Evolutionary conservation across 2,329 filamentous ascomycete species (phyloP).

Genomic region (Neofusicoccum umdonicola): DNA sequence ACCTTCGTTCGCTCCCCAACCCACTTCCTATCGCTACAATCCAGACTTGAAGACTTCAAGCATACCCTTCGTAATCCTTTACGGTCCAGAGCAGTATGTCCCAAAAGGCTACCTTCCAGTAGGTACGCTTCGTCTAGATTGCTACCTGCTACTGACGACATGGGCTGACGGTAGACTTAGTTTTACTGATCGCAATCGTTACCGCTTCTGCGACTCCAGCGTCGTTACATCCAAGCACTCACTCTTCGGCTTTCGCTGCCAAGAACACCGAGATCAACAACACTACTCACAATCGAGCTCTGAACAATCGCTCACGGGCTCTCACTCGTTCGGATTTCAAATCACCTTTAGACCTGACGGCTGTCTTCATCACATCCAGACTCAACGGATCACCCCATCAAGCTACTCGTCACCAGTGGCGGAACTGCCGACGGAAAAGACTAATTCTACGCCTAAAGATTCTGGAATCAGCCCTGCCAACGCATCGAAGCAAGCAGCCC

Average conservation of each 20-base stretch:
- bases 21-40: background rate
- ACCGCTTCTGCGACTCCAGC: background rate
- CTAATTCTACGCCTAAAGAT: no score
- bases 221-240: background rate
- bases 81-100: background rate
- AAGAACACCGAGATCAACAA: background rate
- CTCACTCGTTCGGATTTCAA: background rate
- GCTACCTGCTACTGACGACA: background rate
- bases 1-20: background rate
- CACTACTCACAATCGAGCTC: background rate
- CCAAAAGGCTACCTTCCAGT: slow-evolving; percentile 8
- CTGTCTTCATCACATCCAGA: no score
- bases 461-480: no score
- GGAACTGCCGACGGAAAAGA: no score
- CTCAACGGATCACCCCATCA: no score
- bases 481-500: no score
- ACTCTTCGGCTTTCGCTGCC: background rate
- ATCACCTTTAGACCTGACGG: background rate
- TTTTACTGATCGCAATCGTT: background rate
- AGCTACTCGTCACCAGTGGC: background rate
- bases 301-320: background rate
- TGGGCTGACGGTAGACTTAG: slow-evolving; percentile 5
- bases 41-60: no score
- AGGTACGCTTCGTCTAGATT: background rate
- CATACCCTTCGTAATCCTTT: background rate